Evolutionary conservation across 176 grass and related monocot species (phyloP).

Genomic region (Raddia guianensis): DNA sequence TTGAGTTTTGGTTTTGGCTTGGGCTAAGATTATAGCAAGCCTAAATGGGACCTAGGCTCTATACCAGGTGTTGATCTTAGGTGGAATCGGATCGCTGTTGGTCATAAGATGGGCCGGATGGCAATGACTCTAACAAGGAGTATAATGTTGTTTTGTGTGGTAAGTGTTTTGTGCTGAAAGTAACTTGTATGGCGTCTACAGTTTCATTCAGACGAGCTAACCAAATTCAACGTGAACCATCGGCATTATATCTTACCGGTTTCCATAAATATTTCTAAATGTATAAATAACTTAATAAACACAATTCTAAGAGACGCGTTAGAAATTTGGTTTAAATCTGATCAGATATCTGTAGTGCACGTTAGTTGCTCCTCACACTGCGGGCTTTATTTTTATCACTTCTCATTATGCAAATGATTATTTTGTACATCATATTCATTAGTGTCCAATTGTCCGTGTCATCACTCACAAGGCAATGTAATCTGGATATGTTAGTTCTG

Average conservation of each 20-base stretch:
- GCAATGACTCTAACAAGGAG: slow-evolving; percentile 54
- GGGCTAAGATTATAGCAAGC: too few species aligned
- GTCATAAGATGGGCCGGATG: too few species aligned
- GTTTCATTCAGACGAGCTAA: background rate
- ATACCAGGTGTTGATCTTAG: too few species aligned
- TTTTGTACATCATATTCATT: background rate
- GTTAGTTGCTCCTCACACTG: background rate
- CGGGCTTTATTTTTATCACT: background rate
- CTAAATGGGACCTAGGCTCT: too few species aligned
- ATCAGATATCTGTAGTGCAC: slow-evolving; percentile 13
- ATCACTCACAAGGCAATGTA: background rate
- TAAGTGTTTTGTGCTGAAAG: slow-evolving; percentile 78
- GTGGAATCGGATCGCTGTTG: too few species aligned
- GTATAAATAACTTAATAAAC: background rate
- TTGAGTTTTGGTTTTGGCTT: too few species aligned
- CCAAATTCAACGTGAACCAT: background rate
- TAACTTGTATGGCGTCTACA: slow-evolving; percentile 23
- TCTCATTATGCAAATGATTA: background rate
- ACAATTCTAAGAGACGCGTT: background rate
- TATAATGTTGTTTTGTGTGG: slow-evolving; percentile 78
- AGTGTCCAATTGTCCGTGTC: background rate
- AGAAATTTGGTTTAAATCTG: slow-evolving; percentile 1
- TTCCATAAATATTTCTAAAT: background rate
- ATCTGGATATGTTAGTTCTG: slow-evolving; percentile 7
- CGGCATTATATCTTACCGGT: background rate